Evolutionary conservation across 768 basidiomycete genomes (phyloP).

Genomic region (Suillus paluster): DNA sequence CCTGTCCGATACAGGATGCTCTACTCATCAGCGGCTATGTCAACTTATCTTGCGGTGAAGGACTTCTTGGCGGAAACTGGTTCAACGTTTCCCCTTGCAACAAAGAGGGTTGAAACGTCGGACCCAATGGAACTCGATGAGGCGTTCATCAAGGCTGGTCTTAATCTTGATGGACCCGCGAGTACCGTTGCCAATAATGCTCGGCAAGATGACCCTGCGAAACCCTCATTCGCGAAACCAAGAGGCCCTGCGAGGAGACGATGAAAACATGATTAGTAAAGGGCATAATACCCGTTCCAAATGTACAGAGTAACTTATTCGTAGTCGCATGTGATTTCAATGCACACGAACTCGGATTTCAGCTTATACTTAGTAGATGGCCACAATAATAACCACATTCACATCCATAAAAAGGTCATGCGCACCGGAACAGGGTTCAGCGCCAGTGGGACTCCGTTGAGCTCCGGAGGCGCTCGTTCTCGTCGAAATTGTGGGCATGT

Average conservation of each 20-base stretch:
- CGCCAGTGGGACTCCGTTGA: slow-evolving; percentile 21
- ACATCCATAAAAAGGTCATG: not conserved
- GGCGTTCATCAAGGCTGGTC: slow-evolving; percentile 59
- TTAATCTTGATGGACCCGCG: slow-evolving; percentile 42
- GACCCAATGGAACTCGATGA: slow-evolving; percentile 76
- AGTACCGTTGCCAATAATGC: slow-evolving; percentile 13
- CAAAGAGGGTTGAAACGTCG: slow-evolving; percentile 82
- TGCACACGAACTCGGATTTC: not conserved
- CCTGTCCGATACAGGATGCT: slow-evolving; percentile 89
- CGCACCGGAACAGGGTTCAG: not conserved
- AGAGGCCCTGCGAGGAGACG: slow-evolving; percentile 67
- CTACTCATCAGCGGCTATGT: slow-evolving; percentile 73
- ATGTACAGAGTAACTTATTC: too few species aligned
- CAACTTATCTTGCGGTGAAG: slow-evolving; percentile 62
- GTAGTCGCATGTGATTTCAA: not conserved
- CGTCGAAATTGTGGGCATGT: slow-evolving; percentile 6
- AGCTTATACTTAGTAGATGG: not conserved
- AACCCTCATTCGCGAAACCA: slow-evolving; percentile 68
- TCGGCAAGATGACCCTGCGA: slow-evolving; percentile 22
- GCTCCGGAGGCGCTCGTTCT: slow-evolving; percentile 22
- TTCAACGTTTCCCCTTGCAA: slow-evolving; percentile 44
- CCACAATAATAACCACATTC: too few species aligned
- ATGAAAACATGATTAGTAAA: slow-evolving; percentile 17
- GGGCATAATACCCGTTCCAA: not conserved
- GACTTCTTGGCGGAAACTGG: slow-evolving; percentile 49